Evolutionary conservation across 2,329 filamentous ascomycete genomes (phyloP).

Genomic region (Fusarium tuaranense): DNA sequence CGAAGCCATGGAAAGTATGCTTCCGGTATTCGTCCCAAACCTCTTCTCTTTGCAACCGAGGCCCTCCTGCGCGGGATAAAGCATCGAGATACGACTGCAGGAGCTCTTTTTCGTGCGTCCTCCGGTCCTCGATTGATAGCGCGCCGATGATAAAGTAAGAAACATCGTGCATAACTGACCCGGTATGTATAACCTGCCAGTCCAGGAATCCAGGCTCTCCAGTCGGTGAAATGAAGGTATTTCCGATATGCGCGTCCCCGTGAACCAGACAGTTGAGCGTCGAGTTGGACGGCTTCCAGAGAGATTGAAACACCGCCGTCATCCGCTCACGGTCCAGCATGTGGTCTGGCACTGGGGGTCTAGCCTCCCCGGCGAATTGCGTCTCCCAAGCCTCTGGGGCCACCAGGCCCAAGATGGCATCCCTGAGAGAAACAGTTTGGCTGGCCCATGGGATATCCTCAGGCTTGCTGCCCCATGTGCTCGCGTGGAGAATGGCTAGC

Average conservation of each 20-base stretch:
- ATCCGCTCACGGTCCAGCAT: constrained; percentile 9
- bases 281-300: constrained; percentile 17
- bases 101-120: not conserved
- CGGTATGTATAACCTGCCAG: constrained; percentile 22
- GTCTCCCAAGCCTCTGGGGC: constrained; percentile 5
- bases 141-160: constrained; percentile 15
- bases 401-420: constrained; percentile 8
- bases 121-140: constrained; percentile 8
- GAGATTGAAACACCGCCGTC: not conserved
- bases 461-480: constrained; percentile 6
- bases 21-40: constrained; percentile 24
- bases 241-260: constrained; percentile 25
- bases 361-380: not conserved
- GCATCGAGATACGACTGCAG: constrained; percentile 11
- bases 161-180: constrained; percentile 24
- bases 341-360: constrained; percentile 5
- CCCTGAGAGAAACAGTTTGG: not conserved
- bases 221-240: constrained; percentile 8
- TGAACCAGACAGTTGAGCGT: constrained; percentile 19
- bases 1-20: constrained; percentile 24
- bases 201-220: constrained; percentile 21
- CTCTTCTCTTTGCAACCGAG: not conserved
- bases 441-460: constrained; percentile 7
- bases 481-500: constrained; percentile 17
- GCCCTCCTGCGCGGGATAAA: not conserved